Conservation (phyloP, 1,284 basidiomycete genomes). For the Vanrija sp. region DNA sequence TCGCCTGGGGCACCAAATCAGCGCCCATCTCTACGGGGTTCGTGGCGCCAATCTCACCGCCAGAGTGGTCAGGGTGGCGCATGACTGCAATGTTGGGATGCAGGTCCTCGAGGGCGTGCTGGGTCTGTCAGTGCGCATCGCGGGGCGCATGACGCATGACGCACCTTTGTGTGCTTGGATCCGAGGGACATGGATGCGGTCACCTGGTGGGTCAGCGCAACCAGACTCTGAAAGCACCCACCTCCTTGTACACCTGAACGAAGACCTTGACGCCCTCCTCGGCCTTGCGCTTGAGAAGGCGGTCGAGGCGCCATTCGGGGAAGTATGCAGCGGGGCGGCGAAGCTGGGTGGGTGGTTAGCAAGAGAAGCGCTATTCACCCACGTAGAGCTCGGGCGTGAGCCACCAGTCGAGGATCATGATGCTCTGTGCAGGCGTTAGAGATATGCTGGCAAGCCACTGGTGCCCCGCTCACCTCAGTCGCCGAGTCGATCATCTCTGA, state of each 20-base stretch:
- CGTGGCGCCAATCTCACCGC: conserved; percentile 59
- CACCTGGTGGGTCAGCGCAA: conserved; percentile 54
- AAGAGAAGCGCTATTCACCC: neutral
- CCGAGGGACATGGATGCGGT: conserved; percentile 84
- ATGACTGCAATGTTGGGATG: conserved; percentile 81
- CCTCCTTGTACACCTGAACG: conserved; percentile 84
- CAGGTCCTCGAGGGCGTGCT: conserved; percentile 72
- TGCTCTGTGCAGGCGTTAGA: conserved; percentile 48
- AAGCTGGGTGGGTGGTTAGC: conserved; percentile 49
- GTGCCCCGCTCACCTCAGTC: conserved; percentile 30
- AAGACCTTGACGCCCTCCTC: conserved; percentile 84
- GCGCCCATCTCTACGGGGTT: conserved; percentile 15
- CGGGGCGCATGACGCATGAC: conserved; percentile 1
- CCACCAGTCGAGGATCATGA: conserved; percentile 77
- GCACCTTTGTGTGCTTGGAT: conserved; percentile 76
- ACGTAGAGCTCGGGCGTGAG: conserved; percentile 80
- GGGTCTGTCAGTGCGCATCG: conserved; percentile 11
- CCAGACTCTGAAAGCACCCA: conserved; percentile 25
- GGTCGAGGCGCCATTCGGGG: conserved; percentile 80
- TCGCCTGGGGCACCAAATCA: conserved; percentile 21
- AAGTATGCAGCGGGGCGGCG: conserved; percentile 79
- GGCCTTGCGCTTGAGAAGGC: conserved; percentile 78
- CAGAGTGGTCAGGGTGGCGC: conserved; percentile 84
- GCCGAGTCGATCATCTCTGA: conserved; percentile 74
- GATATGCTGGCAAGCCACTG: neutral